Evolutionary conservation across 2,329 filamentous ascomycete genomes (phyloP).

Genomic region (Fusarium liriodendri): DNA sequence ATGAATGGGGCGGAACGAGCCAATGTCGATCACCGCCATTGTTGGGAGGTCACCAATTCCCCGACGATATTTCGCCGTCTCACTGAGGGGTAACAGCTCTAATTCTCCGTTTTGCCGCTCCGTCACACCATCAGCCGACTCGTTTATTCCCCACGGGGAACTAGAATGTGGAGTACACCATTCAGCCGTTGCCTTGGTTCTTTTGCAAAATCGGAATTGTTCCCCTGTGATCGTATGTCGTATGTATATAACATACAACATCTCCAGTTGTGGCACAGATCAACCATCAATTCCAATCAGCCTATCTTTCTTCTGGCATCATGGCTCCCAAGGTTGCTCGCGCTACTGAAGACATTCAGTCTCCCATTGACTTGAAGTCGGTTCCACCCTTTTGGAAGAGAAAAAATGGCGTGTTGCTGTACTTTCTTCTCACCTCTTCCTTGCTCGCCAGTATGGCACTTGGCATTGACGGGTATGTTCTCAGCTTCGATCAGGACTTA

Average conservation of each 20-base stretch:
- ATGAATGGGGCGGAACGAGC: not conserved
- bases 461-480: conserved; percentile 55
- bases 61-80: conserved; percentile 8
- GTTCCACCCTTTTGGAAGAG: conserved; percentile 50
- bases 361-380: conserved; percentile 46
- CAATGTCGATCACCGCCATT: conserved; percentile 10
- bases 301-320: not conserved
- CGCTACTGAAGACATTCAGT: conserved; percentile 45
- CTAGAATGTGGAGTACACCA: conserved; percentile 5
- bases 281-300: not conserved
- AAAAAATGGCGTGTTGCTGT: conserved; percentile 56
- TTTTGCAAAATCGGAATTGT: not conserved
- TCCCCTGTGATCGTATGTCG: not conserved
- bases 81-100: not conserved
- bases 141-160: conserved; percentile 36
- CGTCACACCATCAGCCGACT: not conserved
- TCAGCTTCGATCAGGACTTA: rapidly evolving
- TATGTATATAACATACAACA: conserved; percentile 26
- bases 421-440: conserved; percentile 57
- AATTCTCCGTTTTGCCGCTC: conserved; percentile 31
- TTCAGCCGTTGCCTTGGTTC: not conserved
- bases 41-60: not conserved
- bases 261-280: not conserved
- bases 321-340: conserved; percentile 50
- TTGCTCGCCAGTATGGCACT: conserved; percentile 54